Evolutionary conservation across 2,329 filamentous ascomycete genomes (phyloP), one percentile per base, ranked within the genome.

Genomic region (Pestalotiopsis sp.): DNA sequence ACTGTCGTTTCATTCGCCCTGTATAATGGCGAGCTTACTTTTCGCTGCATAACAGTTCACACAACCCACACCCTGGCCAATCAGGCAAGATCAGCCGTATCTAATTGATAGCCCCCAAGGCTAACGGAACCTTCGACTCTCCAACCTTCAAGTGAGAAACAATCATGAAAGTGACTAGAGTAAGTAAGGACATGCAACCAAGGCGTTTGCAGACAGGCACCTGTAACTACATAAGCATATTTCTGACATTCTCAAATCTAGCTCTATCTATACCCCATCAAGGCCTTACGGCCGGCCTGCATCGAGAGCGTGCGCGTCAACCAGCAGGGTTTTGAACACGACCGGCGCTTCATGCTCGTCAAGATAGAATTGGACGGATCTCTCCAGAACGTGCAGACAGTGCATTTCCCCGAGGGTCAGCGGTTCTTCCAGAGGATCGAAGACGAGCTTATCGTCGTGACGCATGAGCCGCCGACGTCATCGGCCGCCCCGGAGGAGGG

Each of bases 221-320:
- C 7, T 9, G 31, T 9, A 36, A 2, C 31, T 2, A 2, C 7
- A 36, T 36, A 36, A 2, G 31, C 2, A 9, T 7, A 36, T 9
- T 36, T 36, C 31, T 36, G 31, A 36, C 31, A 2, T 7, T 36
- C 31, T 36, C 31, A 2, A 36, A 36, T 9, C 7, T 36, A 91
- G 87, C 84, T 94, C 45, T 92, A 90, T 78, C 84, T 92, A 62
- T 93, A 94, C 77, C 91, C 92, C 57, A 90, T 94, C 80, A 94
- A 94, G 77, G 90, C 86, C 7, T 85, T 93, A n/a, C 87, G 89
- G 45, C 88, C 87, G 65, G 86, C 91, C 67, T 78, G 83, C 20
- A 80, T 93, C 39, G 69, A 82, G 4, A 78, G 80, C 0, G 84
- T 90, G 3, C 79, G 80, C n/a, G 78, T 93, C 61, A 87, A 86